Evolutionary conservation across 208 protist species (phyloP).

Genomic region (Phytomonas sp.): DNA sequence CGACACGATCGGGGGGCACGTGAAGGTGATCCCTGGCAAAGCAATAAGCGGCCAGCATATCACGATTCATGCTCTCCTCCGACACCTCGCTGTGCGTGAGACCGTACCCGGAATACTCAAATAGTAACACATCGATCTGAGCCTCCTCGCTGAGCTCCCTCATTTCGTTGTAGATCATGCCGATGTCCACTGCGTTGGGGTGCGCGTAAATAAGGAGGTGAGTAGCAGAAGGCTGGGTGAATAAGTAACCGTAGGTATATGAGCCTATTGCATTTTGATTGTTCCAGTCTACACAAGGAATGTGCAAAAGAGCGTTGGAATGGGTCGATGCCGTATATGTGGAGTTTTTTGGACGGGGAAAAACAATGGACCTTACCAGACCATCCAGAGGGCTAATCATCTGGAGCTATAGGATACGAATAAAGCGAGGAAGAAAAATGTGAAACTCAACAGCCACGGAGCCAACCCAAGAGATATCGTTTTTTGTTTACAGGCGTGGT

Average conservation of each 20-base stretch:
- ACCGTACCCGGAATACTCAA: conserved; percentile 85
- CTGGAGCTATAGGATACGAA: not conserved
- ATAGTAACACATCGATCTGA: conserved; percentile 48
- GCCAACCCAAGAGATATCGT: no score
- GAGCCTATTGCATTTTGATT: conserved; percentile 36
- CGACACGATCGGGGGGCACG: conserved; percentile 43
- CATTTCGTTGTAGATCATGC: conserved; percentile 60
- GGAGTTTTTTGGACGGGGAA: conserved; percentile 45
- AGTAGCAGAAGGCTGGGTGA: conserved; percentile 38
- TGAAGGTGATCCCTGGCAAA: conserved; percentile 45
- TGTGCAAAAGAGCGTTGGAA: conserved; percentile 42
- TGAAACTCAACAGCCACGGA: no score
- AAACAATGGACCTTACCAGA: conserved; percentile 66
- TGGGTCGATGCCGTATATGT: conserved; percentile 44
- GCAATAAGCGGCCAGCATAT: conserved; percentile 55
- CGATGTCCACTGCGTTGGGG: conserved; percentile 82
- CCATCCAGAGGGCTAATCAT: conserved; percentile 50
- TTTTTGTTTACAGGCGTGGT: no score
- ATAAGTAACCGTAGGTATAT: conserved; percentile 53
- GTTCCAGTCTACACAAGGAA: conserved; percentile 41
- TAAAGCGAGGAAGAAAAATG: no score
- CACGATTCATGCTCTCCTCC: conserved; percentile 51
- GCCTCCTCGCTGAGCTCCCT: conserved; percentile 44
- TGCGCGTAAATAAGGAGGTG: conserved; percentile 79
- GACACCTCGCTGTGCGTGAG: conserved; percentile 37